phyloP scores from a whole-genome alignment of 306 rosid genomes.

The Prinsepia uniflora region DNA sequence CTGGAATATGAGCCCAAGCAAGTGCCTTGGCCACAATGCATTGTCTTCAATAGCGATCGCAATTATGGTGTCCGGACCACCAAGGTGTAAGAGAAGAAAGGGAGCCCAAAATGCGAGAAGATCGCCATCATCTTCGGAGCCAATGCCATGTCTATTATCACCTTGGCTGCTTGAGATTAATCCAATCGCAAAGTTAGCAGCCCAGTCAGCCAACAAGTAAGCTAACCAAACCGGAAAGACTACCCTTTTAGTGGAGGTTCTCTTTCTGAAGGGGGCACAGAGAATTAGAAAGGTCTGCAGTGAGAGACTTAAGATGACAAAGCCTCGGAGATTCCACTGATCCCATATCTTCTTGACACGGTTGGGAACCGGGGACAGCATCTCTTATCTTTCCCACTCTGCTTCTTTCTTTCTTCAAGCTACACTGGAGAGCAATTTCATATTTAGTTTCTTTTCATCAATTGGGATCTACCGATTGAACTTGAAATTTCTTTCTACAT shows the following conservation, averaged over 20 bases:
- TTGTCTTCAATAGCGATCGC: constrained; percentile 48
- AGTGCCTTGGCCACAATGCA: constrained; percentile 47
- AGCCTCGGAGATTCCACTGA: constrained; percentile 27
- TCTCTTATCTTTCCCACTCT: too few relatives aligned
- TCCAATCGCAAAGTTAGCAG: constrained; percentile 31
- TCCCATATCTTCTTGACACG: constrained; percentile 22
- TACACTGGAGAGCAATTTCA: too few relatives aligned
- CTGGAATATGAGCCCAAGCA: constrained; percentile 36
- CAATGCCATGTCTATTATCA: too few relatives aligned
- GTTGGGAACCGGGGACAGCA: background rate
- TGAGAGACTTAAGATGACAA: constrained; percentile 24
- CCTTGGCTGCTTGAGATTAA: constrained; percentile 26
- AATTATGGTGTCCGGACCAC: constrained; percentile 57
- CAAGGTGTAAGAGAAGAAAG: constrained; percentile 46
- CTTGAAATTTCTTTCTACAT: too few relatives aligned
- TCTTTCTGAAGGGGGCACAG: constrained; percentile 26
- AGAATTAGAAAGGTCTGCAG: constrained; percentile 29
- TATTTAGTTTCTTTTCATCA: too few relatives aligned
- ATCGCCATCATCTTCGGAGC: too few relatives aligned
- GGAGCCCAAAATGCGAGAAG: constrained; percentile 44
- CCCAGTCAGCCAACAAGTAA: constrained; percentile 41
- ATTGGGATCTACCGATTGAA: too few relatives aligned
- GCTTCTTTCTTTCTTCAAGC: too few relatives aligned
- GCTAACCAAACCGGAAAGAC: constrained; percentile 26
- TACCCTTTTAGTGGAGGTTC: background rate